Percentiles rank a stretch among this genome's conserved stretches.
Evolutionary conservation across 2,329 filamentous ascomycete species (phyloP).

Genomic region (Clathrospora elynae): DNA sequence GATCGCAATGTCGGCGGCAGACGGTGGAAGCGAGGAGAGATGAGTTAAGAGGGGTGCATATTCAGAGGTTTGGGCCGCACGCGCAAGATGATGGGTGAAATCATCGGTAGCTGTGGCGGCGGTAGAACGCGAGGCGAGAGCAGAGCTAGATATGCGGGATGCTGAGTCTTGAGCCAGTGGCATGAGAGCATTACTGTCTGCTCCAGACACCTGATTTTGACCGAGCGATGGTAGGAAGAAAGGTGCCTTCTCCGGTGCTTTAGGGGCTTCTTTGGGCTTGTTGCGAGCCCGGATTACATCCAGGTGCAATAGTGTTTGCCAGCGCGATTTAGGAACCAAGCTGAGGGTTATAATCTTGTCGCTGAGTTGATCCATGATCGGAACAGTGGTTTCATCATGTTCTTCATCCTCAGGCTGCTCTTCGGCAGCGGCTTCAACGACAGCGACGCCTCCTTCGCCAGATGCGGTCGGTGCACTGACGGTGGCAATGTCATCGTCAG

Average conservation of each 20-base stretch:
- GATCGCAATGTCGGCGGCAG: conserved; percentile 87
- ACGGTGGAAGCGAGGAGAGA: conserved; percentile 79
- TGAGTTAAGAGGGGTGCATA: conserved; percentile 75
- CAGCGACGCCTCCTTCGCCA: conserved; percentile 76
- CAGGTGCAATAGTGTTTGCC: conserved; percentile 92
- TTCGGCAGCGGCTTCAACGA: conserved; percentile 77
- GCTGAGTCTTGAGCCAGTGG: conserved; percentile 23
- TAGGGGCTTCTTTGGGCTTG: conserved; percentile 89
- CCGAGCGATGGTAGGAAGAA: conserved; percentile 84
- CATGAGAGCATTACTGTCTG: conserved; percentile 20
- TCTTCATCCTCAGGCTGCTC: conserved; percentile 52
- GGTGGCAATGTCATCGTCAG: conserved; percentile 71
- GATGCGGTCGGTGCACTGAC: conserved; percentile 75
- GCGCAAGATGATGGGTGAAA: conserved; percentile 57
- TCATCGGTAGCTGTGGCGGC: conserved; percentile 40
- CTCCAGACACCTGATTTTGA: conserved; percentile 25
- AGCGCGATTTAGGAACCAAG: conserved; percentile 84
- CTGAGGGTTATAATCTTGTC: conserved; percentile 85
- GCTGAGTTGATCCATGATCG: conserved; percentile 75
- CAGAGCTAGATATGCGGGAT: conserved; percentile 44
- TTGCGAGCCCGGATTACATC: conserved; percentile 91
- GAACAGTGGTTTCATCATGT: conserved; percentile 52
- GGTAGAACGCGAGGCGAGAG: conserved; percentile 37
- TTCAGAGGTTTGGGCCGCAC: conserved; percentile 58
- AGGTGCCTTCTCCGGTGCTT: conserved; percentile 89